Percentiles rank a stretch among this genome's conserved stretches.
phyloP scores from a whole-genome alignment of 2,329 filamentous ascomycete genomes.

The Myotisia sp. region DNA sequence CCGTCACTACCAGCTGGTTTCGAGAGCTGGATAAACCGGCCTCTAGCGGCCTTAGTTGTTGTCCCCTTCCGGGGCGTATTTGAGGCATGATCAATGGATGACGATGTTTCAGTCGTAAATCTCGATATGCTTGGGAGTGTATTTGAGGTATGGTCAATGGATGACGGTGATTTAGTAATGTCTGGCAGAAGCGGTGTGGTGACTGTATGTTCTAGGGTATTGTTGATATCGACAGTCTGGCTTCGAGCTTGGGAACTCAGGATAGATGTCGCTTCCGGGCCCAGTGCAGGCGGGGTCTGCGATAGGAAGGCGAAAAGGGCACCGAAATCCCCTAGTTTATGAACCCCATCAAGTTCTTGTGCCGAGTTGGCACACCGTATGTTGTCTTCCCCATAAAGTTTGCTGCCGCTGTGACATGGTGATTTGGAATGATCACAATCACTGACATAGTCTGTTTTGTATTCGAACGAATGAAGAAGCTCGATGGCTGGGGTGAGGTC shows the following conservation, averaged over 20 bases:
- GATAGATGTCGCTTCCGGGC: not conserved
- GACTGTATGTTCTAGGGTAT: not conserved
- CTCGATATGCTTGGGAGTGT: no score
- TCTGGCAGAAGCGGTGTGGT: no score
- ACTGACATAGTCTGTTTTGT: no score
- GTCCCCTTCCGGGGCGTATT: no score
- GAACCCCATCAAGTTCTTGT: slow-evolving; percentile 7
- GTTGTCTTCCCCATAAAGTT: no score
- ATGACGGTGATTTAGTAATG: not conserved
- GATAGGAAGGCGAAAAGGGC: slow-evolving; percentile 29
- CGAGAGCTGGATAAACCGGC: not conserved
- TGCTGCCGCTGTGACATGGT: no score
- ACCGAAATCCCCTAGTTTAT: slow-evolving; percentile 31
- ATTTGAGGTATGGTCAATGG: not conserved
- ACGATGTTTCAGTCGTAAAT: not conserved
- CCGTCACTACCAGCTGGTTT: not conserved
- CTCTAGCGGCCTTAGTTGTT: no score
- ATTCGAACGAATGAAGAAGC: slow-evolving; percentile 25
- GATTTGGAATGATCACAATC: no score
- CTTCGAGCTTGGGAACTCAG: no score
- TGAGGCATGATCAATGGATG: not conserved
- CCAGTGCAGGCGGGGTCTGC: slow-evolving; percentile 10
- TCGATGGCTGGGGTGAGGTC: slow-evolving; percentile 33
- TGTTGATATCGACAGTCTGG: not conserved
- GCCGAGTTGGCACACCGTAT: no score